Evolutionary conservation across 1,284 basidiomycete genomes (phyloP).

Genomic region (Ustilago shanxiensis): DNA sequence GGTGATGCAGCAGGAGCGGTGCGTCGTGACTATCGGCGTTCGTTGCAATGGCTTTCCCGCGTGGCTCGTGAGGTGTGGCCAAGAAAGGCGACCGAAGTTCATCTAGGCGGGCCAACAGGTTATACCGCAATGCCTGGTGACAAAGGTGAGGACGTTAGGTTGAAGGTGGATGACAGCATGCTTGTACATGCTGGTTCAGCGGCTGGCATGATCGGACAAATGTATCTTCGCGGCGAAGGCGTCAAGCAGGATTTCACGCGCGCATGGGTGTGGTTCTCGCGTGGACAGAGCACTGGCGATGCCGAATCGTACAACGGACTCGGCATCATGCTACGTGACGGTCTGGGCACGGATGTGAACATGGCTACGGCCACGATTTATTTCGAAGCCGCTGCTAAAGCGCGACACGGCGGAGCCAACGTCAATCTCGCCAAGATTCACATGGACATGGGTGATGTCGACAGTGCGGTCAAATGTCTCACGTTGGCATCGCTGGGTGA

Average conservation of each 20-base stretch:
- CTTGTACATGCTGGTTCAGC: slow-evolving; percentile 49
- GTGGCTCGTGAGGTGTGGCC: slow-evolving; percentile 65
- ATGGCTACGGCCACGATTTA: slow-evolving; percentile 75
- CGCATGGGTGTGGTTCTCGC: slow-evolving; percentile 94
- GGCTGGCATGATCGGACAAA: slow-evolving; percentile 78
- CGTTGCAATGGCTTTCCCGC: slow-evolving; percentile 49
- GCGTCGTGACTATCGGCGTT: slow-evolving; percentile 53
- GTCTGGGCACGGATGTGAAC: slow-evolving; percentile 76
- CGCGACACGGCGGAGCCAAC: slow-evolving; percentile 80
- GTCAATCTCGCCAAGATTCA: slow-evolving; percentile 89
- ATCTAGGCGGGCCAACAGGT: slow-evolving; percentile 51
- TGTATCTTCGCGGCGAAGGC: slow-evolving; percentile 95
- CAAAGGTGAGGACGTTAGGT: slow-evolving; percentile 50
- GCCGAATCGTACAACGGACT: slow-evolving; percentile 88
- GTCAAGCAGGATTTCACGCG: slow-evolving; percentile 80
- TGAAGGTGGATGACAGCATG: slow-evolving; percentile 50
- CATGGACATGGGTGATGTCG: slow-evolving; percentile 54
- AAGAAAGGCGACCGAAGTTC: slow-evolving; percentile 48
- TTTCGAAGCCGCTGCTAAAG: slow-evolving; percentile 83
- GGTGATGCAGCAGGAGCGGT: slow-evolving; percentile 64
- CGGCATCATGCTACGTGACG: slow-evolving; percentile 92
- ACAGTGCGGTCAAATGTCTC: slow-evolving; percentile 44
- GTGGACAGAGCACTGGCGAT: slow-evolving; percentile 80
- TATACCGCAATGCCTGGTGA: slow-evolving; percentile 46
- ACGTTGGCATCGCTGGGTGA: slow-evolving; percentile 43